Percentiles rank a stretch among this genome's conserved stretches.
Conservation (phyloP, 768 basidiomycete genomes). For the Tephrocybe sp. region DNA sequence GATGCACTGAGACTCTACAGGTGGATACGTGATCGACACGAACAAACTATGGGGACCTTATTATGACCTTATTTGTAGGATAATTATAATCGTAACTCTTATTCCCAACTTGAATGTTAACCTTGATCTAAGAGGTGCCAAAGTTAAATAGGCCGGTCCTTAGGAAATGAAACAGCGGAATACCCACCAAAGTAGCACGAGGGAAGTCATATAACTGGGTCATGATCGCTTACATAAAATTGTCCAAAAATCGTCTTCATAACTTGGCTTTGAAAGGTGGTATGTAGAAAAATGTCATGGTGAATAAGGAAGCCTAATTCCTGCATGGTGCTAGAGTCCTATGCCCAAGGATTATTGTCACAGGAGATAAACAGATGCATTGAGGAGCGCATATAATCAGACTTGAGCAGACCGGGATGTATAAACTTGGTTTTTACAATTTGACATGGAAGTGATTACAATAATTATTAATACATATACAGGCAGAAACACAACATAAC, state of each 20-base stretch:
- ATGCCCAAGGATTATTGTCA: conserved; percentile 4
- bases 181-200: conserved; percentile 11
- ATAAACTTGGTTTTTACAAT: conserved; percentile 21
- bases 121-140: too few relatives aligned
- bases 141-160: too few relatives aligned
- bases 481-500: too few relatives aligned
- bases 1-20: conserved; percentile 46
- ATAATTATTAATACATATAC: too few relatives aligned
- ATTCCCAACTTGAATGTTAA: background rate
- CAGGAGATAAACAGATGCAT: background rate
- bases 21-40: background rate
- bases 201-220: too few relatives aligned
- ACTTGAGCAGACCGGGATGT: conserved; percentile 1
- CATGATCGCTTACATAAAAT: too few relatives aligned
- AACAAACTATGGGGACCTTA: background rate
- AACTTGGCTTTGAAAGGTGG: conserved; percentile 5
- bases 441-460: too few relatives aligned
- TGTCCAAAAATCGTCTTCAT: background rate
- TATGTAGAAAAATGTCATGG: background rate
- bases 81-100: conserved; percentile 6
- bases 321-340: conserved; percentile 1
- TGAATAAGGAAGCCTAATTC: background rate
- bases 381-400: background rate
- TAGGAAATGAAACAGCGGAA: background rate
- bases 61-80: conserved; percentile 1